These are phyloP conservation scores for Starmerella lactis-condensi DNA, from an alignment of 805 yeast genomes.

Conservation along the genomic window DNA sequence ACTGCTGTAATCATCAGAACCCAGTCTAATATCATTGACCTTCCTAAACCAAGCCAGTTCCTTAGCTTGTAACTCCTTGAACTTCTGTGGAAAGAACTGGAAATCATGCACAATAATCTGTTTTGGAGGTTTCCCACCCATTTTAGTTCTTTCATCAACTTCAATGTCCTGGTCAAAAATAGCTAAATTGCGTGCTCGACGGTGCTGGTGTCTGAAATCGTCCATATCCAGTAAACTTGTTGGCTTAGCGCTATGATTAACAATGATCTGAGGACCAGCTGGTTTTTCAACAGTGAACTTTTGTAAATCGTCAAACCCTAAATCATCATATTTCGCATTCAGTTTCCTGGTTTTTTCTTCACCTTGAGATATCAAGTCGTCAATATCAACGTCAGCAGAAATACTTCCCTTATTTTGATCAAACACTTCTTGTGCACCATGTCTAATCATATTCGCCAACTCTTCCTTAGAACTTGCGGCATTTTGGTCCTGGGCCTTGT, in stretches of 20 bases:
- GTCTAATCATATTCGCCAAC: constrained; percentile 83
- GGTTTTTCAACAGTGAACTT: constrained; percentile 62
- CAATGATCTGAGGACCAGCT: constrained; percentile 8
- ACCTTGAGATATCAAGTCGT: constrained; percentile 60
- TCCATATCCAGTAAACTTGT: constrained; percentile 14
- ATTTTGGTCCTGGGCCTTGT: constrained; percentile 12
- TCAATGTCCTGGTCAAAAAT: constrained; percentile 72
- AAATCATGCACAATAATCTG: constrained; percentile 68
- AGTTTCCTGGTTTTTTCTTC: constrained; percentile 62
- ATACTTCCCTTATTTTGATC: constrained; percentile 27
- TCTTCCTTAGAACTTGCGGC: constrained; percentile 46
- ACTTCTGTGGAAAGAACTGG: constrained; percentile 62
- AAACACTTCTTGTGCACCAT: constrained; percentile 80
- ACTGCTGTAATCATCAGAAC: constrained; percentile 24
- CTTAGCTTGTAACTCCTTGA: constrained; percentile 56
- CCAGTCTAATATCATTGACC: constrained; percentile 42
- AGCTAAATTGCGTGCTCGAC: constrained; percentile 27
- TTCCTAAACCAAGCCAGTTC: constrained; percentile 66
- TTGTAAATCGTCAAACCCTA: constrained; percentile 84
- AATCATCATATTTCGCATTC: constrained; percentile 61
- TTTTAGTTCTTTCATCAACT: constrained; percentile 56
- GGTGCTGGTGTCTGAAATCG: constrained; percentile 25
- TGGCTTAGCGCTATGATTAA: constrained; percentile 2
- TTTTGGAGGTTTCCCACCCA: constrained; percentile 54
- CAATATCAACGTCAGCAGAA: constrained; percentile 38